Base-by-base conservation (phyloP, 805 yeast genomes). In the Naumovozyma dairenensis region DNA sequence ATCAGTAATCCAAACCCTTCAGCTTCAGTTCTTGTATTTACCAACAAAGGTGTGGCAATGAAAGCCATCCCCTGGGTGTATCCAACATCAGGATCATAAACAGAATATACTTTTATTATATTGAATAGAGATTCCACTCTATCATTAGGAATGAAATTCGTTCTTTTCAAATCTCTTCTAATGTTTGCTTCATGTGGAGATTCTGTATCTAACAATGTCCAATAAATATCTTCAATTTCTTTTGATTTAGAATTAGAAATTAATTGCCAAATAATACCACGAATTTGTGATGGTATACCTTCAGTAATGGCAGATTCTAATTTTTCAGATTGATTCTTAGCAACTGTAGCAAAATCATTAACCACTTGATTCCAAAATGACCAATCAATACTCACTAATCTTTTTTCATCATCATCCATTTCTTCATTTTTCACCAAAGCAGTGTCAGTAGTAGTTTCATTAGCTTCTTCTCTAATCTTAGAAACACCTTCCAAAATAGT, bases 21-120 rank as follows among this genome's bases (percentile, higher is more conserved):
- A 29, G 79, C 67, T 44, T 87, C 95, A 6, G 53, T 39, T 21
- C 52, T 48, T 28, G 85, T 72, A 46, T 83, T 83, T 63, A 87
- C 66, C 29, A 86, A 63, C 31, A 92, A 59, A 2, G 98, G 96
- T 5, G 85, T 85, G 0, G 83, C 73, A 28, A 92, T 74, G 51
- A 92, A 92, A 1, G 94, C 94, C 96, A 92, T 86, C 6, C 98
- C 97, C 59, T 92, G 98, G 2, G 96, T 92, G 51, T 92, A 92
- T 0, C 98, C 98, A 32, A 92, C 96, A 33, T 87, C 96, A 1
- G 81, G 76, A 55, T 92, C 97, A 54, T 73, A 80, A 31, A 84
- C 60, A 16, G 92, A 75, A 60, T 89, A 92, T 0, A 86, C 87
- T 50, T 81, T 82, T 41, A 92, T 71, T 19, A 92, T 77, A 36